These are phyloP conservation scores for Globisporangium sylvaticum DNA, from an alignment of 352 stramenopile genomes.

Conservation along the genomic window DNA sequence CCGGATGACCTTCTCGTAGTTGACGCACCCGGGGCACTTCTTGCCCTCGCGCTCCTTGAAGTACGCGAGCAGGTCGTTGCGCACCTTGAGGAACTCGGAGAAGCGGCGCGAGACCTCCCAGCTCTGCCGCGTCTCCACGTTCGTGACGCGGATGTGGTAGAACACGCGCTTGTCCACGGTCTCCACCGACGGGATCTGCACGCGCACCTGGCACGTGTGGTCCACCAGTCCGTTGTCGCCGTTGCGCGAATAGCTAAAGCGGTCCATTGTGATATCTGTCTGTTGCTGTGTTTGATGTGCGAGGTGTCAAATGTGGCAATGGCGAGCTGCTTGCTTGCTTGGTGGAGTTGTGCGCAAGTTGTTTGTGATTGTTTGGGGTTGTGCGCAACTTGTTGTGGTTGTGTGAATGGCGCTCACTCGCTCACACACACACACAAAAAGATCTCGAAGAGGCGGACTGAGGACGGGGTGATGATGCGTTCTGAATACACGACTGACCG, in stretches of 20 bases:
- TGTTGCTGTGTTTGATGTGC: not conserved
- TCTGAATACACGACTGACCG: not conserved
- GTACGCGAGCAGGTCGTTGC: conserved; percentile 60
- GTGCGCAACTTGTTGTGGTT: not conserved
- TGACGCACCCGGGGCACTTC: conserved; percentile 78
- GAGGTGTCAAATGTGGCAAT: conserved; percentile 6
- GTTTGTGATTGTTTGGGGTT: not conserved
- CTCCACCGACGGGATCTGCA: conserved; percentile 51
- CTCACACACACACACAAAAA: not conserved
- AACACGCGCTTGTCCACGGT: conserved; percentile 41
- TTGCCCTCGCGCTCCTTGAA: conserved; percentile 43
- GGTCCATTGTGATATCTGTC: conserved; percentile 34
- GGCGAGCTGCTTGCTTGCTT: not conserved
- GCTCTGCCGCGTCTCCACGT: conserved; percentile 56
- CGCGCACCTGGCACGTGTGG: conserved; percentile 66
- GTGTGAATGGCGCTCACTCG: not conserved
- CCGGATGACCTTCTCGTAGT: conserved; percentile 78
- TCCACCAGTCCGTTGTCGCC: conserved; percentile 55
- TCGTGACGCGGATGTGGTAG: conserved; percentile 72
- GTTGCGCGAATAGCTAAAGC: conserved; percentile 83
- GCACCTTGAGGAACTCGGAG: conserved; percentile 78
- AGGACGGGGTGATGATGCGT: not conserved
- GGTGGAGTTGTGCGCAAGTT: not conserved
- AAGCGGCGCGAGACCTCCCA: conserved; percentile 76
- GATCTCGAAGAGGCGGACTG: conserved; percentile 10